Conservation (phyloP, 2,329 filamentous ascomycete genomes). For the Talaromyces sp. region DNA sequence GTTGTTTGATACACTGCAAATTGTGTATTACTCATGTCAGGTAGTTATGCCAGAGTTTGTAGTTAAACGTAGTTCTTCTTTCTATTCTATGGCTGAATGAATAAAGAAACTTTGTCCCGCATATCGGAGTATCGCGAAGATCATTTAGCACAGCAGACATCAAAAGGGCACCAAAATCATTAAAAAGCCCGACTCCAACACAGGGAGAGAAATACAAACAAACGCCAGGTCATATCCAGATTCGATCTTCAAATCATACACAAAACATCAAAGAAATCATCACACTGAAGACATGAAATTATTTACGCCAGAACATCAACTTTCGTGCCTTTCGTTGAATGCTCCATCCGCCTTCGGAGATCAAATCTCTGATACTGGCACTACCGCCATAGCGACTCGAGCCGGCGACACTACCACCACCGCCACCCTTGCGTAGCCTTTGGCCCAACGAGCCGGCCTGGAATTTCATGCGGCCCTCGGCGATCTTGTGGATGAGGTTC, state of each 20-base stretch:
- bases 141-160: neutral
- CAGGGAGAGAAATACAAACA: conserved; percentile 9
- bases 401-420: conserved; percentile 19
- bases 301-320: conserved; percentile 43
- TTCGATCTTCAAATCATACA: conserved; percentile 4
- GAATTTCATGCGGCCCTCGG: conserved; percentile 76
- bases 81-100: neutral
- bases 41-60: neutral
- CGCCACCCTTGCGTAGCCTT: conserved; percentile 10
- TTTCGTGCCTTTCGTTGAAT: conserved; percentile 35
- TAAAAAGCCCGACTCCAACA: neutral
- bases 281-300: neutral
- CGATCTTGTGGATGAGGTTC: conserved; percentile 77
- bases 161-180: neutral
- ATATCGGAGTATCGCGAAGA: neutral
- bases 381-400: conserved; percentile 32
- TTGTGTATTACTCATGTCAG: neutral
- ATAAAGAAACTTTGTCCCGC: neutral
- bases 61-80: neutral
- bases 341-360: conserved; percentile 38
- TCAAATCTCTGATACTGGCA: conserved; percentile 36
- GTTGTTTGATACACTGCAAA: neutral
- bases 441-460: conserved; percentile 36
- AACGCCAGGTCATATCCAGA: conserved; percentile 7
- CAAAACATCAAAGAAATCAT: neutral